A percentile compares a stretch with the other conserved stretches of the same genome.
Evolutionary conservation across 768 basidiomycete species (phyloP).

Genomic region (Boletus subparvulus): DNA sequence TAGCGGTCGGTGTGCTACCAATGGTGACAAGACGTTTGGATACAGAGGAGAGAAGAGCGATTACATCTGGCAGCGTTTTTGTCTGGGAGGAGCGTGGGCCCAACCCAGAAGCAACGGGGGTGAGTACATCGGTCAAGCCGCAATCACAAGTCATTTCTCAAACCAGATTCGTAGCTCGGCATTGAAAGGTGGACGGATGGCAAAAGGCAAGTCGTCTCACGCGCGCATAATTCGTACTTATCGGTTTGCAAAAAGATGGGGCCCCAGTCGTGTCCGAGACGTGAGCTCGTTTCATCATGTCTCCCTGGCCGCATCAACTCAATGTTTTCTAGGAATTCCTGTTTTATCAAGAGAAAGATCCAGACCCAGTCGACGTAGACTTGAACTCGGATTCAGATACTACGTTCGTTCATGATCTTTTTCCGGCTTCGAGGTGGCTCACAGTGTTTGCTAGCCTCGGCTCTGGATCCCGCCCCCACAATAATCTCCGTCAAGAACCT

Average conservation of each 20-base stretch:
- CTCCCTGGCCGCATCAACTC: background rate
- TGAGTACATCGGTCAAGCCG: slow-evolving; percentile 34
- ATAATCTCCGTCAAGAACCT: slow-evolving; percentile 27
- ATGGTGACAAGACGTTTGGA: slow-evolving; percentile 73
- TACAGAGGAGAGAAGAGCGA: slow-evolving; percentile 69
- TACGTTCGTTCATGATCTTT: slow-evolving; percentile 37
- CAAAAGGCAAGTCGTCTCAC: slow-evolving; percentile 35
- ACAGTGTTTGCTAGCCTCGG: slow-evolving; percentile 25
- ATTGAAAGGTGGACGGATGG: slow-evolving; percentile 85
- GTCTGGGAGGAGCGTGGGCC: slow-evolving; percentile 84
- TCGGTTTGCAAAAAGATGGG: slow-evolving; percentile 50
- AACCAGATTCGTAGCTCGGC: slow-evolving; percentile 47
- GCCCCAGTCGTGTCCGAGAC: slow-evolving; percentile 74
- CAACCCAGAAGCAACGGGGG: slow-evolving; percentile 63
- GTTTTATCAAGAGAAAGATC: slow-evolving; percentile 68
- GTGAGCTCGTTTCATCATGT: slow-evolving; percentile 40
- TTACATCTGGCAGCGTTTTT: slow-evolving; percentile 70
- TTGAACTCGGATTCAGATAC: slow-evolving; percentile 50
- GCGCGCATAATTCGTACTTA: background rate
- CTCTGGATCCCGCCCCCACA: slow-evolving; percentile 29
- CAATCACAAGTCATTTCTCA: slow-evolving; percentile 4
- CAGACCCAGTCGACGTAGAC: slow-evolving; percentile 49
- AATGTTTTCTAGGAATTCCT: slow-evolving; percentile 60
- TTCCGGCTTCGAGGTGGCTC: background rate
- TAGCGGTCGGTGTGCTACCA: slow-evolving; percentile 52